Conservation (phyloP, 306 rosid genomes). For the Vigna radiata region DNA sequence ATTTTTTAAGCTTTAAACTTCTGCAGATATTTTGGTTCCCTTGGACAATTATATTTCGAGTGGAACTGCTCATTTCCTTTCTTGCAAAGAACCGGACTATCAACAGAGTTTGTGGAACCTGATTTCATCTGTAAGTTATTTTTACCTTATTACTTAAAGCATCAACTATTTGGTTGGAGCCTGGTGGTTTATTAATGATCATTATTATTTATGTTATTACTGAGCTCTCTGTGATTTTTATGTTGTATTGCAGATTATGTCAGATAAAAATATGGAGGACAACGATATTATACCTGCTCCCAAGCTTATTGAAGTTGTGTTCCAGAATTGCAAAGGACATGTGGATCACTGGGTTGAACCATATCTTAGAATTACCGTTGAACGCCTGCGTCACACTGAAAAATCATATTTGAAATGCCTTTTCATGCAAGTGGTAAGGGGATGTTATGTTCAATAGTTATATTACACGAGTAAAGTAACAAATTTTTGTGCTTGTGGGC, state of each 20-base stretch:
- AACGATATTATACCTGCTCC: slow-evolving; percentile 92
- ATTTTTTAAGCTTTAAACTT: not conserved
- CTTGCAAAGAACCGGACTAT: slow-evolving; percentile 85
- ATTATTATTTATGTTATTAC: slow-evolving; percentile 9
- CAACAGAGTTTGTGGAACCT: slow-evolving; percentile 93
- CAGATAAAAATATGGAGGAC: slow-evolving; percentile 88
- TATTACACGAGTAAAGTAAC: not conserved
- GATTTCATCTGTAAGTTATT: slow-evolving; percentile 81
- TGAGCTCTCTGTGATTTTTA: slow-evolving; percentile 23
- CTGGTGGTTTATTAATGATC: slow-evolving; percentile 4
- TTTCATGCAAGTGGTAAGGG: slow-evolving; percentile 89
- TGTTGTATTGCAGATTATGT: slow-evolving; percentile 65
- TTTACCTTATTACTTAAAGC: slow-evolving; percentile 15
- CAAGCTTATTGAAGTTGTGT: slow-evolving; percentile 85
- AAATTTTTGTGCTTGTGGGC: slow-evolving; percentile 3
- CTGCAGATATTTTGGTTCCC: slow-evolving; percentile 92
- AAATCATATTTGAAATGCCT: slow-evolving; percentile 86
- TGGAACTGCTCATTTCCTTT: slow-evolving; percentile 83
- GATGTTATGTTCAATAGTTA: not conserved
- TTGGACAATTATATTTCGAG: slow-evolving; percentile 90
- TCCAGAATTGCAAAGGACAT: slow-evolving; percentile 92
- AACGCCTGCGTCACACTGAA: slow-evolving; percentile 76
- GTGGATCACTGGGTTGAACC: slow-evolving; percentile 98
- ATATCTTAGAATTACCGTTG: slow-evolving; percentile 77
- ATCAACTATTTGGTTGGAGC: slow-evolving; percentile 29